These are phyloP conservation scores for Pythium brassicae DNA, from an alignment of 352 stramenopile species.

Conservation along the genomic window DNA sequence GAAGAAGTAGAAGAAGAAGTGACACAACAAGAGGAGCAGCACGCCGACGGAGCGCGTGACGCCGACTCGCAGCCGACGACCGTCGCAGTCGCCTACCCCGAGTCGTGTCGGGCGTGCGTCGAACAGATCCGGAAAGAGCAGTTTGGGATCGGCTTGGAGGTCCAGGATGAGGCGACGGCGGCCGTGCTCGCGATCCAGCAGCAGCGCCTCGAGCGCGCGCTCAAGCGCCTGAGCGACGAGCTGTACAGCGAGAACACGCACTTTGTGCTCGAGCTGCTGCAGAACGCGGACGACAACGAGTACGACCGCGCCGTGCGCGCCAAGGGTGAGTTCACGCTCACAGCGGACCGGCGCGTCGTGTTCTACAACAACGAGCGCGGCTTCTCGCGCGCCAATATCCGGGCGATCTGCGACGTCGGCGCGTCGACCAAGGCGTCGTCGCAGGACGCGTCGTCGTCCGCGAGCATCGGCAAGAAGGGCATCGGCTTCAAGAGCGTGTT, in stretches of 20 bases:
- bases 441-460: conserved; percentile 10
- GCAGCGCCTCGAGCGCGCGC: conserved; percentile 68
- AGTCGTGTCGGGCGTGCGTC: conserved; percentile 54
- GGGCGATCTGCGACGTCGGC: conserved; percentile 84
- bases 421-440: conserved; percentile 67
- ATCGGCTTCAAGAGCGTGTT: conserved; percentile 93
- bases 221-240: conserved; percentile 85
- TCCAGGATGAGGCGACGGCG: conserved; percentile 49
- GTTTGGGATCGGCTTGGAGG: conserved; percentile 73
- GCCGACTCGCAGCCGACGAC: neutral
- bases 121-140: conserved; percentile 58
- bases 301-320: conserved; percentile 46
- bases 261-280: conserved; percentile 85
- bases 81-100: neutral
- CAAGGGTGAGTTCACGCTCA: conserved; percentile 59
- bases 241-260: conserved; percentile 86
- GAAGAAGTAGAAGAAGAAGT: conserved; percentile 2
- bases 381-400: conserved; percentile 73
- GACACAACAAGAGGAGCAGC: neutral
- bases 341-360: conserved; percentile 37
- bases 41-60: neutral
- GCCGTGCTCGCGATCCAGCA: conserved; percentile 69
- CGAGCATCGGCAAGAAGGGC: conserved; percentile 87
- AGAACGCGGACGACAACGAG: conserved; percentile 85
- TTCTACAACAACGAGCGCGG: conserved; percentile 86